phyloP scores from a whole-genome alignment of 2,329 filamentous ascomycete genomes.

The Sordariomycetes sp. region DNA sequence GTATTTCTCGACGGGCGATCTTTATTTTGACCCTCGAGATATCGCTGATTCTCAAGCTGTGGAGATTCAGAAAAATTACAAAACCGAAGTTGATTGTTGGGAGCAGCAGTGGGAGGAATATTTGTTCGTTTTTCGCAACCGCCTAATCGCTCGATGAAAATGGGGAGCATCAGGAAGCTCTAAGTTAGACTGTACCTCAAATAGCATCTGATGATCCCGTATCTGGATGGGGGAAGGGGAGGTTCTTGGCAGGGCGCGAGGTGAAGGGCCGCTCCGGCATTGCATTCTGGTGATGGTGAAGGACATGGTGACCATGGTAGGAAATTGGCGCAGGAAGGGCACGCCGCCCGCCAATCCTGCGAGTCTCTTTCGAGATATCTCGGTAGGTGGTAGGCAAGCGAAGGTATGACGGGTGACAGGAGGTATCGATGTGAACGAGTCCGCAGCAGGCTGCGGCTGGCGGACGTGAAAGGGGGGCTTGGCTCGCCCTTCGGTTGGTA shows the following conservation, averaged over 20 bases:
- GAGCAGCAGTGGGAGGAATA: neutral
- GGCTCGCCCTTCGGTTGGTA: neutral
- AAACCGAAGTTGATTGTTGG: neutral
- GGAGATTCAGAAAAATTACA: neutral
- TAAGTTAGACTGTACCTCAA: slow-evolving; percentile 1
- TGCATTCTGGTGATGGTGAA: neutral
- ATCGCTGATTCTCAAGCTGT: neutral
- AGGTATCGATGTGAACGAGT: neutral
- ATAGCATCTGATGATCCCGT: neutral
- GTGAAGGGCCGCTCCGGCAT: neutral
- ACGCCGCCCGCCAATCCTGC: neutral
- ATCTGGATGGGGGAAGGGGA: neutral
- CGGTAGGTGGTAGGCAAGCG: neutral
- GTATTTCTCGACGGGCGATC: neutral
- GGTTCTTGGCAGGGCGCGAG: neutral
- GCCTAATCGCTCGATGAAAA: neutral
- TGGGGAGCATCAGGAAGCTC: neutral
- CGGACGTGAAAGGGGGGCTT: neutral
- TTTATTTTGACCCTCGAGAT: neutral
- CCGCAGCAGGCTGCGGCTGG: neutral
- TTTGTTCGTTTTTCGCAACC: neutral
- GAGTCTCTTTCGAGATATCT: neutral
- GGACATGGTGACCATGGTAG: neutral
- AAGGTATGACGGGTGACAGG: neutral
- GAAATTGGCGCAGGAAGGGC: neutral